Percentiles rank a stretch among this genome's conserved stretches.
These are phyloP conservation scores for Boletus barrowsii DNA, from an alignment of 768 basidiomycete genomes.

Conservation along the genomic window DNA sequence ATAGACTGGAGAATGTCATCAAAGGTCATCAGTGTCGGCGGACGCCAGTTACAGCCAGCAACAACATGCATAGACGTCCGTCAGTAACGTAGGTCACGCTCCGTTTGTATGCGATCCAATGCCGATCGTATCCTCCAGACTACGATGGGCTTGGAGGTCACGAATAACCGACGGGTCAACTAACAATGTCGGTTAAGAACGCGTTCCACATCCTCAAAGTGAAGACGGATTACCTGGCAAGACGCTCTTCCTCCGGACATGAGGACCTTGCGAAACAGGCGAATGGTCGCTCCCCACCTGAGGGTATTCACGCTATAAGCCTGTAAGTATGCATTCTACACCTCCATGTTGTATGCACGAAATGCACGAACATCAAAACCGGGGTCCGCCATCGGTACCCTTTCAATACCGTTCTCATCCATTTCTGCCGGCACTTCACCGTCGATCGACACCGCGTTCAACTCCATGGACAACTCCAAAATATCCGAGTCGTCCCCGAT, in stretches of 20 bases:
- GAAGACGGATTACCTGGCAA: conserved; percentile 63
- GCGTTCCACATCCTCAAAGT: neutral
- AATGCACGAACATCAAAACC: conserved; percentile 74
- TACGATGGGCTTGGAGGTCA: conserved; percentile 84
- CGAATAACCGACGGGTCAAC: conserved; percentile 87
- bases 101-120: conserved; percentile 32
- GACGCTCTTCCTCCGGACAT: conserved; percentile 93
- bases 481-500: conserved; percentile 82
- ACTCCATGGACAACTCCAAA: conserved; percentile 83
- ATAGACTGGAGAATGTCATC: conserved; percentile 27
- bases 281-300: conserved; percentile 63
- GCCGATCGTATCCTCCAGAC: conserved; percentile 58
- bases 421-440: conserved; percentile 58
- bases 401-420: conserved; percentile 79
- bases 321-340: conserved; percentile 17
- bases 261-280: conserved; percentile 59
- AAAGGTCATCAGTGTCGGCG: conserved; percentile 27
- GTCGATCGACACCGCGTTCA: conserved; percentile 81
- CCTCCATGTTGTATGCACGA: conserved; percentile 36
- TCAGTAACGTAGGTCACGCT: conserved; percentile 18
- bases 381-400: conserved; percentile 91
- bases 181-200: conserved; percentile 32
- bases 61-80: conserved; percentile 16
- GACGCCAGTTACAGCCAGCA: conserved; percentile 21
- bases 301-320: conserved; percentile 59